Evolutionary conservation across 257 asterid species (phyloP), one percentile per base, ranked within the genome.

Genomic region (Ehretia macrophylla): DNA sequence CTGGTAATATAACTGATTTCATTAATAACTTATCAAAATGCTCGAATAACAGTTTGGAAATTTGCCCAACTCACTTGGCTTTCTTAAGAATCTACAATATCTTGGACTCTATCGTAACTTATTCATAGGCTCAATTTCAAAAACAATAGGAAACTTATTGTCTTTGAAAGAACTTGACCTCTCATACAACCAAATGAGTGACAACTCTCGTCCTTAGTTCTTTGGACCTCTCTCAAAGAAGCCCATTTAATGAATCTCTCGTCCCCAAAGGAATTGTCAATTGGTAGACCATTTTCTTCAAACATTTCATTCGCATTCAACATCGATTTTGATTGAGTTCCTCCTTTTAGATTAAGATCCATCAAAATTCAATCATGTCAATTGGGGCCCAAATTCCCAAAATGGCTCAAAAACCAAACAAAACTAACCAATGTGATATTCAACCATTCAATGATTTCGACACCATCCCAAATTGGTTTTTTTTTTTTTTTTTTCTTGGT

Each of bases 351-450:
- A 19, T 56, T 76, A 16, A 63, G 35, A 54, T 59, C 38, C 58
- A 46, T 72, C 16, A 19, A 60, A 14, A 27, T 72, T 38, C 45
- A 63, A 23, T 46, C 56, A 8, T 72, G 71, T 61, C n/a, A 47
- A 22, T 45, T 71, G 46, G 75, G 72, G 27, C 65, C 69, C 0
- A 42, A 60, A 20, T 75, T 71, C 3, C 81, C 63, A 5, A 16
- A 42, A 14, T 65, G 79, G 79, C 71, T 69, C 17, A 23, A 53
- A 51, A 69, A 72, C 57, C 68, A 65, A 45, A 65, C 54, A 32
- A 44, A 60, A 27, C 53, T 72, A 46, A 42, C 19, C 13, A 46
- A 18, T 14, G 4, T 64, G 60, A 56, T 61, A 55, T 51, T 76
- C 12, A 44, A 58, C 1, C 22, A 35, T 20, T 60, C 38, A 12